These are phyloP conservation scores for Trichoderma harzianum DNA, from an alignment of 2,329 filamentous ascomycete genomes.

Conservation along the genomic window DNA sequence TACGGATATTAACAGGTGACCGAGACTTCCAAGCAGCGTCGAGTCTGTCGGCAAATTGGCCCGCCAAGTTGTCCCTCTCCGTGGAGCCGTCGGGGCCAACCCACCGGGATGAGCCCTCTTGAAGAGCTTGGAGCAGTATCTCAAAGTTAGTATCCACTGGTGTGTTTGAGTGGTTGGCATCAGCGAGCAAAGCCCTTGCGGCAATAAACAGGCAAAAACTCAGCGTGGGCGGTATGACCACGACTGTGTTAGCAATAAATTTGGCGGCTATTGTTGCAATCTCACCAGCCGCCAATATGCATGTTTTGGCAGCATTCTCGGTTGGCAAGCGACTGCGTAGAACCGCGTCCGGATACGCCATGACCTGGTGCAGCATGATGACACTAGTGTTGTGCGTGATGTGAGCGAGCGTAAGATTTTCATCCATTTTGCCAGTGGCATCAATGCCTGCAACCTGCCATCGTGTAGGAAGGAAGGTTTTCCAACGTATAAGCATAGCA, in stretches of 20 bases:
- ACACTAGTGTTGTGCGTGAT: constrained; percentile 27
- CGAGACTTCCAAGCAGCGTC: constrained; percentile 13
- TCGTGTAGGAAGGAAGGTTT: constrained; percentile 42
- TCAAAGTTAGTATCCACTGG: constrained; percentile 14
- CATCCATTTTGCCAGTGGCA: constrained; percentile 38
- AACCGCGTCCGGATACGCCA: constrained; percentile 22
- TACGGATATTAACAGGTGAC: constrained; percentile 17
- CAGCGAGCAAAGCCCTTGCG: constrained; percentile 17
- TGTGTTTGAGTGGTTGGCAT: constrained; percentile 15
- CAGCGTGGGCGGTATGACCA: constrained; percentile 5
- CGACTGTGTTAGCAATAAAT: constrained; percentile 9
- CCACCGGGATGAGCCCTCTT: constrained; percentile 10
- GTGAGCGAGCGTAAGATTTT: constrained; percentile 33
- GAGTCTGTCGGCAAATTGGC: constrained; percentile 17
- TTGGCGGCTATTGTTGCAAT: constrained; percentile 19
- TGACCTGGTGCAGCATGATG: constrained; percentile 25
- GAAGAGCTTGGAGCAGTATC: constrained; percentile 3
- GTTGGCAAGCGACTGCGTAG: constrained; percentile 17
- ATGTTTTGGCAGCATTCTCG: constrained; percentile 15
- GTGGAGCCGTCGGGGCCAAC: background rate
- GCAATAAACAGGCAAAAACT: constrained; percentile 19
- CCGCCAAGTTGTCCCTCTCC: constrained; percentile 14
- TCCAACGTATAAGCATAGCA: constrained; percentile 43
- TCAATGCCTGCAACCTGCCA: constrained; percentile 41
- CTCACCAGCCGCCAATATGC: constrained; percentile 13